phyloP scores from a whole-genome alignment of 768 basidiomycete genomes.

The Podaxis sp. region DNA sequence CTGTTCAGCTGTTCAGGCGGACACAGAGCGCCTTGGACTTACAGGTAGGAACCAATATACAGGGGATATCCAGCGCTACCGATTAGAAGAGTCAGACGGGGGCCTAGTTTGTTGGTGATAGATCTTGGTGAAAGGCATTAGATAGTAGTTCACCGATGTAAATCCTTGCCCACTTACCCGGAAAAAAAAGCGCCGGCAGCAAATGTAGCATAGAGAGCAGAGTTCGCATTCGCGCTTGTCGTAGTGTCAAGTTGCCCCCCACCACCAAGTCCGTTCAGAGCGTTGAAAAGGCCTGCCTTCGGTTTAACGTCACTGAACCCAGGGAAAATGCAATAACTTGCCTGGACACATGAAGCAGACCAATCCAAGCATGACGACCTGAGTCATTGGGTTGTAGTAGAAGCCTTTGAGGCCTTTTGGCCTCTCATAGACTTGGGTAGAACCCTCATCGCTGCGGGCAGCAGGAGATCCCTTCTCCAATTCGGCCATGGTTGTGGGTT shows the following conservation, averaged over 20 bases:
- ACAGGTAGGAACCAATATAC: conserved; percentile 74
- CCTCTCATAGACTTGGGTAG: conserved; percentile 37
- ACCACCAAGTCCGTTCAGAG: conserved; percentile 74
- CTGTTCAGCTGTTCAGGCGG: background rate
- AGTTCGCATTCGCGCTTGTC: conserved; percentile 67
- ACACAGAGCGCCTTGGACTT: conserved; percentile 22
- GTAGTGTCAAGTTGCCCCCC: conserved; percentile 68
- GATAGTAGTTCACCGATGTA: background rate
- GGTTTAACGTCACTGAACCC: background rate
- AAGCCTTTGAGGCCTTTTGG: conserved; percentile 52
- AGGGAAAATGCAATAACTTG: conserved; percentile 21
- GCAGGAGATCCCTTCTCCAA: conserved; percentile 1
- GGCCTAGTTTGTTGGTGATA: conserved; percentile 75
- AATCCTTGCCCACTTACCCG: conserved; percentile 43
- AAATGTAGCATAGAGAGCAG: conserved; percentile 60
- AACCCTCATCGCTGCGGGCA: conserved; percentile 23
- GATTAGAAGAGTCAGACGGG: conserved; percentile 65
- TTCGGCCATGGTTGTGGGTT: conserved; percentile 2
- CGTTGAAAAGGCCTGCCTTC: conserved; percentile 67
- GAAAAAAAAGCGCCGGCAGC: conserved; percentile 42
- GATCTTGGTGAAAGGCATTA: conserved; percentile 39
- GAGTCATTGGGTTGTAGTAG: conserved; percentile 58
- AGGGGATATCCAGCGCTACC: conserved; percentile 75
- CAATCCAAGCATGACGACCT: conserved; percentile 63
- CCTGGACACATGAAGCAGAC: conserved; percentile 67